phyloP scores from a whole-genome alignment of 805 yeast species.

The Soucietia sequanensis region DNA sequence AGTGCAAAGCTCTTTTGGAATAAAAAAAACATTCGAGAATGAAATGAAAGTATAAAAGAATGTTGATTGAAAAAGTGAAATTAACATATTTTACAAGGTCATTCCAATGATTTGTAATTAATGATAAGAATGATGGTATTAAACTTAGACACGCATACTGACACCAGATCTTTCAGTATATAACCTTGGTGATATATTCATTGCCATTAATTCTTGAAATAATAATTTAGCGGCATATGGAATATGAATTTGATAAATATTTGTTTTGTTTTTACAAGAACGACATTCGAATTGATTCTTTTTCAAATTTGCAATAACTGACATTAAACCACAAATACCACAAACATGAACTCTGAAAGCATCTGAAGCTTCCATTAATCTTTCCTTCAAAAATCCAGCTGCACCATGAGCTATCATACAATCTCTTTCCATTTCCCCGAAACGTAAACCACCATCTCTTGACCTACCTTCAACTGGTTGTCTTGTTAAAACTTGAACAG shows the following conservation, averaged over 20 bases:
- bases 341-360: conserved; percentile 98
- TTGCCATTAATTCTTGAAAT: conserved; percentile 99
- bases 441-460: conserved; percentile 98
- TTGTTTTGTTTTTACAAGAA: conserved; percentile 97
- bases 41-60: no score
- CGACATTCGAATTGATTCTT: conserved; percentile 98
- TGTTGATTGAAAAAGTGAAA: conserved; percentile 1
- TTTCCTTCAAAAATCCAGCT: conserved; percentile 94
- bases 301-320: conserved; percentile 94
- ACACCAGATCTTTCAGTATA: conserved; percentile 87
- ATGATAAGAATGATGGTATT: conserved; percentile 6
- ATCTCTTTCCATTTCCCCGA: conserved; percentile 99
- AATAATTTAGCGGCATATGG: conserved; percentile 98
- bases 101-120: conserved; percentile 2
- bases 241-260: conserved; percentile 94
- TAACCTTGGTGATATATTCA: conserved; percentile 96
- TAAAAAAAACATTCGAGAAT: no score
- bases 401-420: conserved; percentile 99
- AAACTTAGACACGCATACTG: conserved; percentile 34
- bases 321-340: conserved; percentile 98
- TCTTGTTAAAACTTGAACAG: conserved; percentile 95
- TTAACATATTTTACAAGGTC: conserved; percentile 2
- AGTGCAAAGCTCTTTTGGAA: no score
- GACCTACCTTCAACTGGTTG: conserved; percentile 99
- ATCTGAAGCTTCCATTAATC: conserved; percentile 98